Evolutionary conservation across 2,329 filamentous ascomycete species (phyloP), one percentile per base, ranked within the genome.

Genomic region (Penicillium sp.): DNA sequence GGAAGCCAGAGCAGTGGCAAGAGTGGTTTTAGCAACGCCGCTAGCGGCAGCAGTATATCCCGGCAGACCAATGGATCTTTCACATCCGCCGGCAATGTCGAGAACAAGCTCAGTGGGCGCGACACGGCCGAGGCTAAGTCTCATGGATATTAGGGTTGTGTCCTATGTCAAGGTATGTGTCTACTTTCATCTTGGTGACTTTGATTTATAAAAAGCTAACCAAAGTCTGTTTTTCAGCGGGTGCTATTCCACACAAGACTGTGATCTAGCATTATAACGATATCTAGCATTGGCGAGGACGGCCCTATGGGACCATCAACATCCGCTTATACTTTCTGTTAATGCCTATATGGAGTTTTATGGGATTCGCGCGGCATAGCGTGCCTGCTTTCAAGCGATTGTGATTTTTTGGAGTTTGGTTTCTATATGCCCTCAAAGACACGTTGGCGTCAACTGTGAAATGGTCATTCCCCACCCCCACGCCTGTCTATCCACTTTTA

Each of bases 1-100:
- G 56, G 55, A 30, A 48, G 66, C 49, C 62, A 67, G 42, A 69
- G 67, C 57, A 71, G 69, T 47, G 62, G 67, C 41, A 61, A 63
- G 47, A 69, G 69, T 48, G 62, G 63, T 37, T 54, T 54, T 43
- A 71, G 66, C 47, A 56, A 53, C 35, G 19, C n/a, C 22, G 70
- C 67, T 1, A 60, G 59, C 37, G 30, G 62, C 16, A 50, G 68
- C 35, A 59, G 11, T 8, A 14, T 22, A 5, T 17, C 64, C 38
- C 57, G 61, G 33, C 61, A 64, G 11, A 60, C 63, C 10, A 60
- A 56, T 25, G 57, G 42, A 3, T 28, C 61, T 26, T 54, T 63
- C 12, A 61, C 62, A 4, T 61, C 67, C 8, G 57, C 61, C 7
- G 57, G 52, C 26, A 51, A 57, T 41, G 58, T 31, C 16, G 46